Conservation (phyloP, 305 asterid species). For the Fraxinus platypoda region DNA sequence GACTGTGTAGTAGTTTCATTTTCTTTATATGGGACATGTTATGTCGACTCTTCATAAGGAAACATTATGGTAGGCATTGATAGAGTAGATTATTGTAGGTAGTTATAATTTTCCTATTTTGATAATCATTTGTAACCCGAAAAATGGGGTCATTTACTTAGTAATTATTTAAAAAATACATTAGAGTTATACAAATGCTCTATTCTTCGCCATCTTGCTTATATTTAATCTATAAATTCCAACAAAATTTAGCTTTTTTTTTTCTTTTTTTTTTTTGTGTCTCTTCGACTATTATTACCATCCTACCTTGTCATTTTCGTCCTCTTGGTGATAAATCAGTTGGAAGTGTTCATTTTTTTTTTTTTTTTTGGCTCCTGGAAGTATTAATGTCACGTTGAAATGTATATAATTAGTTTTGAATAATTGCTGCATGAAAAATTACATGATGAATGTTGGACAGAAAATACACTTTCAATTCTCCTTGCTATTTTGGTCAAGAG, state of each 20-base stretch:
- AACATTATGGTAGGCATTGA: not conserved
- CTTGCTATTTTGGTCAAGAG: not conserved
- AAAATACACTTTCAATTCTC: not conserved
- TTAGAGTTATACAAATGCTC: not conserved
- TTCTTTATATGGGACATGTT: not conserved
- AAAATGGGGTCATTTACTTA: not conserved
- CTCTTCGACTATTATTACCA: not conserved
- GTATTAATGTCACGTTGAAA: not conserved
- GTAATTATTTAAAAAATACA: not conserved
- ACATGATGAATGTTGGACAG: not conserved
- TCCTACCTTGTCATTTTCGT: not conserved
- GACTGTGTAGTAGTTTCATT: slow-evolving; percentile 25
- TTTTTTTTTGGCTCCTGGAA: not conserved
- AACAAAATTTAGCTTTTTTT: not conserved
- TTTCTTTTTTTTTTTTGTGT: no score
- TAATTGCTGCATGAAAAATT: not conserved
- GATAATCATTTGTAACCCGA: not conserved
- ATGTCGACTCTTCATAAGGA: not conserved
- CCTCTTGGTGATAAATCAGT: not conserved
- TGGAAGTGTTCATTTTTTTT: not conserved
- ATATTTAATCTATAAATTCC: no score
- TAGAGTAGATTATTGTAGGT: not conserved
- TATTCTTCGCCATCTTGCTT: not conserved
- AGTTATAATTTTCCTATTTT: not conserved
- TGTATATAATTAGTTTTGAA: not conserved